A percentile compares a stretch with the other conserved stretches of the same genome.
Conservation (phyloP, 306 rosid species). For the Pueraria montana region DNA sequence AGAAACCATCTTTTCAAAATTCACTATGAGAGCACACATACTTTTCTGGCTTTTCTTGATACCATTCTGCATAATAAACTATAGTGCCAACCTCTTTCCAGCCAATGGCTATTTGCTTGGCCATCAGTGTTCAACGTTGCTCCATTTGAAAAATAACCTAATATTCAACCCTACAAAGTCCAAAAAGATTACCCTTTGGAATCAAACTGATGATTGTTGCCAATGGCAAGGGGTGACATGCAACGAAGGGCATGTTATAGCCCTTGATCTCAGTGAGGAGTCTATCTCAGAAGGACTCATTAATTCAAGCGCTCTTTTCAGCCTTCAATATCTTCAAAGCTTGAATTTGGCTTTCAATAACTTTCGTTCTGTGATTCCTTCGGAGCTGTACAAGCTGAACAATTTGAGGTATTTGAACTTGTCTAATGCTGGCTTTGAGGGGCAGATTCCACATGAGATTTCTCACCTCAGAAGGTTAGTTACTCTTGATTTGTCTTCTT, state of each 20-base stretch:
- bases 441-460: constrained; percentile 52
- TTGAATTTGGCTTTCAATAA: constrained; percentile 47
- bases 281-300: constrained; percentile 24
- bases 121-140: constrained; percentile 5
- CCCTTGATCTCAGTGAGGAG: constrained; percentile 47
- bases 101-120: constrained; percentile 5
- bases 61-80: neutral
- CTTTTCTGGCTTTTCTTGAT: neutral
- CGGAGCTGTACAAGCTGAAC: neutral
- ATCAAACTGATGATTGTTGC: constrained; percentile 49
- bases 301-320: constrained; percentile 44
- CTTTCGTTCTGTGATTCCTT: constrained; percentile 38
- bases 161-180: neutral
- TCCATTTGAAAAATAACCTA: constrained; percentile 41
- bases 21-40: neutral
- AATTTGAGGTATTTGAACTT: constrained; percentile 49
- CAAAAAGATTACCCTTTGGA: constrained; percentile 43
- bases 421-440: constrained; percentile 51
- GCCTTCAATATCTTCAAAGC: constrained; percentile 32
- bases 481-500: constrained; percentile 52
- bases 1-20: neutral
- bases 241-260: constrained; percentile 27
- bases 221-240: constrained; percentile 64
- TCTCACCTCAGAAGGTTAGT: constrained; percentile 45
- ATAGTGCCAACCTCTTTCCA: neutral